Conservation (phyloP, 176 grass and related monocot genomes). For the Tillandsia fasciculata region DNA sequence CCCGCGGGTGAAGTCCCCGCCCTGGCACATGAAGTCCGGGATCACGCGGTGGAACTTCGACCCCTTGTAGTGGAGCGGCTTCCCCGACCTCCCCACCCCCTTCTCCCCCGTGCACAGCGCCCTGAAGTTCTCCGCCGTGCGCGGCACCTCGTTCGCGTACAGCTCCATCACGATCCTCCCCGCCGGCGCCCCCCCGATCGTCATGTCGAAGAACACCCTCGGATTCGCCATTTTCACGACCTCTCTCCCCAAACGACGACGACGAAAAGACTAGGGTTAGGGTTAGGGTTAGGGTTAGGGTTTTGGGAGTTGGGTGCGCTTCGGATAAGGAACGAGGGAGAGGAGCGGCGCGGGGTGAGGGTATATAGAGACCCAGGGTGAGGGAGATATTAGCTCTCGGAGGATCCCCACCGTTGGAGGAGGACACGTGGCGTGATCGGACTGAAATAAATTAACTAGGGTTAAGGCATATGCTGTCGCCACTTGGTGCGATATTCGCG, state of each 20-base stretch:
- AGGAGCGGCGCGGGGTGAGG: not conserved
- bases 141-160: conserved; percentile 26
- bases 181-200: conserved; percentile 4
- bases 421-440: not conserved
- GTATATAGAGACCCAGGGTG: not conserved
- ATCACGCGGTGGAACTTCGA: conserved; percentile 40
- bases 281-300: not conserved
- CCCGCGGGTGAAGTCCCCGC: conserved; percentile 35
- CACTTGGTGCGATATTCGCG: not conserved
- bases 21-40: conserved; percentile 56
- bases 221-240: conserved; percentile 24
- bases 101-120: conserved; percentile 38
- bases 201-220: conserved; percentile 29
- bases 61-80: conserved; percentile 31
- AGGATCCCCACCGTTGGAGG: not conserved
- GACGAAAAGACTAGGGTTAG: not conserved
- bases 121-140: conserved; percentile 40
- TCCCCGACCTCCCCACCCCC: not conserved
- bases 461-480: not conserved
- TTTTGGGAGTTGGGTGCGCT: not conserved
- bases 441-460: not conserved
- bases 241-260: not conserved
- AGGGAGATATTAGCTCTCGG: not conserved
- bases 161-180: conserved; percentile 42
- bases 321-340: not conserved